Percentiles rank a stretch among this genome's conserved stretches.
Conservation (phyloP, 2,329 filamentous ascomycete species). For the Fusarium udum region DNA sequence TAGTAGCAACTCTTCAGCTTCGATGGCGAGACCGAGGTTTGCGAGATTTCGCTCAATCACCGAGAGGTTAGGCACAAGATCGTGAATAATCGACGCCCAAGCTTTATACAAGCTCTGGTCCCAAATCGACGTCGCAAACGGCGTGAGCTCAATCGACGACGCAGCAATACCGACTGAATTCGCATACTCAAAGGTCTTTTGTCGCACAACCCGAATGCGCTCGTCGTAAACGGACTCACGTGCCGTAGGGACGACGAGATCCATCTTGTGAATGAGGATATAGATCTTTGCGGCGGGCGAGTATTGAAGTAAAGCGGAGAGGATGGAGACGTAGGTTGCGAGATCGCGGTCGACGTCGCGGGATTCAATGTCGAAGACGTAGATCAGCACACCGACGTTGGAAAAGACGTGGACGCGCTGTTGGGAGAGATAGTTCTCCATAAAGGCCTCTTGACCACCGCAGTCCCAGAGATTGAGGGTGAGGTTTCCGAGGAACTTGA, state of each 20-base stretch:
- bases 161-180: slow-evolving; percentile 48
- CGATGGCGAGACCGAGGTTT: slow-evolving; percentile 83
- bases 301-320: slow-evolving; percentile 87
- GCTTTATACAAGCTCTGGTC: slow-evolving; percentile 98
- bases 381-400: slow-evolving; percentile 96
- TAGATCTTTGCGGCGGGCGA: slow-evolving; percentile 86
- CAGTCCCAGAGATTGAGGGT: slow-evolving; percentile 99
- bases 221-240: slow-evolving; percentile 87
- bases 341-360: slow-evolving; percentile 94
- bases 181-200: slow-evolving; percentile 71
- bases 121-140: slow-evolving; percentile 97
- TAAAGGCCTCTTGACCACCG: slow-evolving; percentile 97
- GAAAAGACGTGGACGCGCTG: slow-evolving; percentile 97
- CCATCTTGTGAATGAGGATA: slow-evolving; percentile 98
- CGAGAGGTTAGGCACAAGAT: slow-evolving; percentile 91
- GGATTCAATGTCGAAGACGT: slow-evolving; percentile 98
- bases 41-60: slow-evolving; percentile 88
- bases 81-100: slow-evolving; percentile 98
- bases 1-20: slow-evolving; percentile 91
- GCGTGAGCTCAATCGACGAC: slow-evolving; percentile 72
- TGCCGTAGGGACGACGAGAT: slow-evolving; percentile 83
- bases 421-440: slow-evolving; percentile 96
- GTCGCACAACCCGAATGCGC: slow-evolving; percentile 78
- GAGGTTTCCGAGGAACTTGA: slow-evolving; percentile 97
- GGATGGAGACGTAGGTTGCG: slow-evolving; percentile 89